Evolutionary conservation across 75 land plant genomes (phyloP), one percentile per base, ranked within the genome.

Genomic region (Pinus tabuliformis): DNA sequence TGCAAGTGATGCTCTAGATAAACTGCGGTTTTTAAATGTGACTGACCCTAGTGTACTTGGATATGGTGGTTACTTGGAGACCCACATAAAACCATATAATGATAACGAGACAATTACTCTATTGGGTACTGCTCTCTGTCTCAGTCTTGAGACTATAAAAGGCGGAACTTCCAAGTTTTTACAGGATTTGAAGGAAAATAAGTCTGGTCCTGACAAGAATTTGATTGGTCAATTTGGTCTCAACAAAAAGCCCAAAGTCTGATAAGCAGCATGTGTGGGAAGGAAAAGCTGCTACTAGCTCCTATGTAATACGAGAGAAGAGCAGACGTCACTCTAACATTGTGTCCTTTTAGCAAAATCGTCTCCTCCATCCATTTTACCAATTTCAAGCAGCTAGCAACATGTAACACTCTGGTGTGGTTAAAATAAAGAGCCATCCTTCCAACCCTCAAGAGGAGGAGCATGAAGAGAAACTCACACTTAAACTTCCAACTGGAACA

Each of bases 221-320:
- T 73, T 90, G 76, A 90, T 90, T 82, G 92, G 92, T 14, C 91
- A 88, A 72, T 90, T 90, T 86, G 91, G 91, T 93, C 21, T 86
- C 94, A 21, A 93, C 96, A 74, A 93, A 89, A 65, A 89, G 88
- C 80, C 93, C 96, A 75, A 89, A 82, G 76, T 93, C 94, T 33
- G 96, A 91, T 74, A 91, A 91, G 79, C 92, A 93, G 62, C 91
- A 84, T 81, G 90, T 93, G 54, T 93, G 94, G 94, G 96, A 91
- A 81, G 85, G 86, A 16, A 78, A 36, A 20, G 91, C 92, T 52
- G 93, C 91, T 62, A 84, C 85, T 79, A 91, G 89, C 78, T 85
- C 91, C 17, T 93, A 85, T 80, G 78, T 80, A 5, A 89, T 93
- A 16, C 85, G 74, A 59, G 94, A 93, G 75, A 94, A 93, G 78